Base-by-base conservation (phyloP, 2,329 filamentous ascomycete genomes). In the Chaetomium strumarium region DNA sequence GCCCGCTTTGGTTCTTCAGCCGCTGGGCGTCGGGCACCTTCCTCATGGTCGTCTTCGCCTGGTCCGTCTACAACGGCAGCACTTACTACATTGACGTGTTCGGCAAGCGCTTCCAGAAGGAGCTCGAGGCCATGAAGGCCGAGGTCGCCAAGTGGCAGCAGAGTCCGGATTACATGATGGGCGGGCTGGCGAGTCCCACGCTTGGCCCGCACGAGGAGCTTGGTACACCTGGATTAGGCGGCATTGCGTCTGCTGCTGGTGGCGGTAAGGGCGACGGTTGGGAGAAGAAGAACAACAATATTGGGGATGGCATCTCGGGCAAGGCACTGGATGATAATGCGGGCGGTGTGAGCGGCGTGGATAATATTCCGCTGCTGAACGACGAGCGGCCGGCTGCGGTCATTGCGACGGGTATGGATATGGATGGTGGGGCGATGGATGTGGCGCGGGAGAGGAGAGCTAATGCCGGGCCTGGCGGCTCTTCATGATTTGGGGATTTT, bases 1-100 rank as follows among this genome's bases (percentile, higher is more conserved):
- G 91, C 60, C 90, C 92, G 0, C 64, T 99, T 8, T 99, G 93
- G 92, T 96, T 99, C 70, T 87, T 88, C 76, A 93, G 85, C 66
- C 83, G 85, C 41, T 89, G 84, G 78, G 85, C 88, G 0, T 93
- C 88, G 38, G 83, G 85, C 2, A 60, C 68, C 0, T 99, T 96
- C 70, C 75, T 99, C 42, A 75, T 85, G 50, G 72, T 81, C 2
- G 84, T 99, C n/a, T 97, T 99, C 65, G 77, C 83, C 40, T 96
- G 91, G 90, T 95, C 89, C 62, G 86, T 96, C 51, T 95, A 96
- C 74, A 99, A 99, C 62, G 93, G 93, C 31, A 90, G 93, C 16
- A 97, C 91, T 0, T 99, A 88, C 70, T 99, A 99, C 70, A 97
- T 99, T 64, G 93, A 99, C 63, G 89, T 97, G 1, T 99, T 97